Evolutionary conservation across 1,284 basidiomycete genomes (phyloP).

Genomic region (Tilletia setariae): DNA sequence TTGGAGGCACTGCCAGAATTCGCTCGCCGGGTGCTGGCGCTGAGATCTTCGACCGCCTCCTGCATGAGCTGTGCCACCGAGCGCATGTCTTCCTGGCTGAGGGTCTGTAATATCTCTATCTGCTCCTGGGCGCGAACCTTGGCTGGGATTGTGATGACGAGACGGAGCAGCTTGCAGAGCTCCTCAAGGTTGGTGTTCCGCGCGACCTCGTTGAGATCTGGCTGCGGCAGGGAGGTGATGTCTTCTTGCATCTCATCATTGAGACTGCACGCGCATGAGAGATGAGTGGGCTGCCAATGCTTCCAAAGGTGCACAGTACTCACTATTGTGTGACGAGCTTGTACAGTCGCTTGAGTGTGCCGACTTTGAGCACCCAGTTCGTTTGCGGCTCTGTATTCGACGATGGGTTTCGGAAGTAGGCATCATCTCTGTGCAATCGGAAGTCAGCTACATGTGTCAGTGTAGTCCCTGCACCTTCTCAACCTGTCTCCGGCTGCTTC

Average conservation of each 20-base stretch:
- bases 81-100: constrained; percentile 74
- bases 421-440: constrained; percentile 63
- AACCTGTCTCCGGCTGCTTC: no score
- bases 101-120: constrained; percentile 75
- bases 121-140: constrained; percentile 73
- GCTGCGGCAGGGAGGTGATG: constrained; percentile 24
- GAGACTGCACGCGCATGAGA: neutral
- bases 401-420: constrained; percentile 64
- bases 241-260: constrained; percentile 4
- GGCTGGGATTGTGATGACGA: constrained; percentile 87
- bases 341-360: constrained; percentile 75
- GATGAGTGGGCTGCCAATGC: no score
- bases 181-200: constrained; percentile 68
- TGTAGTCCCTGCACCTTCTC: neutral
- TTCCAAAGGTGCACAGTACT: no score
- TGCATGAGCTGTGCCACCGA: constrained; percentile 64
- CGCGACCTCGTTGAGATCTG: constrained; percentile 62
- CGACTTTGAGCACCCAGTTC: constrained; percentile 84
- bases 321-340: constrained; percentile 77
- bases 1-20: neutral
- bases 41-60: constrained; percentile 58
- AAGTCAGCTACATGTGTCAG: neutral
- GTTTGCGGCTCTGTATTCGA: constrained; percentile 26
- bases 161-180: constrained; percentile 70
- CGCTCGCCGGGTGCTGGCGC: constrained; percentile 6